Evolutionary conservation across 371 early-diverging fungal genomes (phyloP), one percentile per base, ranked within the genome.

Genomic region (Smittium culicis): DNA sequence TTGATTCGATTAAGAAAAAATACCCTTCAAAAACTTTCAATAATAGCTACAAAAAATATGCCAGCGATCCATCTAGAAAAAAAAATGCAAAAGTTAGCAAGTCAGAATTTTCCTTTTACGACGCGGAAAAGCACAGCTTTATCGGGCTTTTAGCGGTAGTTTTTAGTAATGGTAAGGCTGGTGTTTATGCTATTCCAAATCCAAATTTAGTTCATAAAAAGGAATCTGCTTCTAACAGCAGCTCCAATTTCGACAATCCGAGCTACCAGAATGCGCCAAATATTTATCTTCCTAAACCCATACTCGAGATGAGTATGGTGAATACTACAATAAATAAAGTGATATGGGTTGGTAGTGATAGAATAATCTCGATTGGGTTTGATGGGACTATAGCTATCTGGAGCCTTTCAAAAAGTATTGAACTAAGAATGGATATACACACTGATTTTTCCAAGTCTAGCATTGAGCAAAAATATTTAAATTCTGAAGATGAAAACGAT

Each of bases 161-260:
- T 33, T 66, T 66, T 66, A 59, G 67, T 2, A 59, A 66, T 66
- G 67, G 67, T 24, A 56, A 32, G 2, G 67, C 45, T 29, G 62
- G 56, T 33, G 59, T 56, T 11, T 66, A 61, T 66, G 29, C 29
- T 33, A 34, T 66, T 66, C 67, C 67, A 35, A 35, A 34, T 27
- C 67, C 54, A 56, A 2, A 3, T 1, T 25, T 55, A 55, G 29
- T 34, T 27, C 2, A 61, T 28, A 11, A 25, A 16, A 2, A 28
- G 56, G 59, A 17, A 25, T 24, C 34, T n/a, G 8, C 35, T 35
- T 1, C 24, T 35, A 33, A 14, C 14, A n/a, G 60, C 5, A n/a
- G 16, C 5, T 11, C 5, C 11, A 5, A 11, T 25, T 59, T 27
- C 28, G 34, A 62, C 8, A 14, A 35, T 14, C 5, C 25, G 5